These are phyloP conservation scores for Elongisporangium prolatum DNA, from an alignment of 352 stramenopile genomes.

Conservation along the genomic window DNA sequence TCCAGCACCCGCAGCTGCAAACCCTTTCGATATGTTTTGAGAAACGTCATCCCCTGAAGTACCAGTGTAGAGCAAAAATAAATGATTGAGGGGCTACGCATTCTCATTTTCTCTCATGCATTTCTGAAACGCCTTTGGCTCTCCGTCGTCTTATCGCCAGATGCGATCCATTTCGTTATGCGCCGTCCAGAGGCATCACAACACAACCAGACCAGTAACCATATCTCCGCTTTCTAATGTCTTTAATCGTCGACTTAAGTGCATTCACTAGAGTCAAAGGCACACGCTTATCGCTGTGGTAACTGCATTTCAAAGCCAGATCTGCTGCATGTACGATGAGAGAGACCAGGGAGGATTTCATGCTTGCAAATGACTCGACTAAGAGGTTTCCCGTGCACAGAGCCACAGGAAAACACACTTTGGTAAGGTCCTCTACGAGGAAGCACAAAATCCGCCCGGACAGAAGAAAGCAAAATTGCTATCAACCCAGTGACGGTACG, in stretches of 20 bases:
- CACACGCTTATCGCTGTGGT: no score
- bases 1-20: constrained; percentile 22
- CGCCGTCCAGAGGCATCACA: no score
- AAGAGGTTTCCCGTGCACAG: constrained; percentile 1
- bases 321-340: background rate
- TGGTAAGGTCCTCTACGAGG: constrained; percentile 12
- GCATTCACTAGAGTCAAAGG: no score
- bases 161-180: no score
- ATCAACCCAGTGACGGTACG: constrained; percentile 90
- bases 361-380: constrained; percentile 21
- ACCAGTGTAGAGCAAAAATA: background rate
- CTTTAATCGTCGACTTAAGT: no score
- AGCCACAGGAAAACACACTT: constrained; percentile 10
- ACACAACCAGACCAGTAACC: no score
- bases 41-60: constrained; percentile 1
- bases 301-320: no score
- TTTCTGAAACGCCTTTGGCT: no score
- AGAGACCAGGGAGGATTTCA: constrained; percentile 33
- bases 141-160: no score
- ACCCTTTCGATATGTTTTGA: constrained; percentile 86
- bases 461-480: constrained; percentile 82
- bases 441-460: constrained; percentile 88
- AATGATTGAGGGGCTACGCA: background rate
- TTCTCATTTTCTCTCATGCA: background rate
- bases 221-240: no score